Base-by-base conservation (phyloP, 2,329 filamentous ascomycete species). In the Tolypocladium cylindrosporum region DNA sequence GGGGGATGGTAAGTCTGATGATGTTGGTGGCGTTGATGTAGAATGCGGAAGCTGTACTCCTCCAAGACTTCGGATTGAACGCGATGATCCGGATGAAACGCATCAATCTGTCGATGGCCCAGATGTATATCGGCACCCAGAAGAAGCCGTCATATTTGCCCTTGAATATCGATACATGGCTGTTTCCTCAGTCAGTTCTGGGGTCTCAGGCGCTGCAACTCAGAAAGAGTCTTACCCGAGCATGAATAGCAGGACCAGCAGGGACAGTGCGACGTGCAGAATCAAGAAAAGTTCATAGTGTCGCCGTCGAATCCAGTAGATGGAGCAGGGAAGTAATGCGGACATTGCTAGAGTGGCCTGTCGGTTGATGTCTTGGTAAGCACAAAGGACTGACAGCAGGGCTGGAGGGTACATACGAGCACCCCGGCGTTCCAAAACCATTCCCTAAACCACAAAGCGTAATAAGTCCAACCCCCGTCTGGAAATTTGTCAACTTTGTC, bases 201-300 rank as follows among this genome's bases (percentile, higher is more conserved):
- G 21, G n/a, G 1, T 36, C n/a, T 9, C 10, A 24, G n/a, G 4
- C n/a, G n/a, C n/a, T 24, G 42, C 21, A 14, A 24, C 3, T 24
- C 10, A 10, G 11, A 45, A 45, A 24, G 21, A 2, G 40, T 24
- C 79, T 62, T 70, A 80, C 76, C 76, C 77, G 42, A 79, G 78
- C 74, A 83, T 78, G 0, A 76, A 75, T 39, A 77, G 65, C 1
- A 85, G 64, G 0, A 81, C 66, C 0, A 81, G 65, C 10, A 82
- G 66, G 0, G 83, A 78, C 19, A 85, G 68, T 3, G 73, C 67
- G 8, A 84, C 81, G 58, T 85, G 79, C 0, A 78, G 51, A 14
- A 77, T 60, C 7, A 82, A 66, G 59, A 82, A 82, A 0, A 72
- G 31, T 60, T 83, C 80, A 60, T 83, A 86, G n/a, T 75, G 73